These are phyloP conservation scores for Rosa rugosa DNA, from an alignment of 306 rosid genomes.

Conservation along the genomic window DNA sequence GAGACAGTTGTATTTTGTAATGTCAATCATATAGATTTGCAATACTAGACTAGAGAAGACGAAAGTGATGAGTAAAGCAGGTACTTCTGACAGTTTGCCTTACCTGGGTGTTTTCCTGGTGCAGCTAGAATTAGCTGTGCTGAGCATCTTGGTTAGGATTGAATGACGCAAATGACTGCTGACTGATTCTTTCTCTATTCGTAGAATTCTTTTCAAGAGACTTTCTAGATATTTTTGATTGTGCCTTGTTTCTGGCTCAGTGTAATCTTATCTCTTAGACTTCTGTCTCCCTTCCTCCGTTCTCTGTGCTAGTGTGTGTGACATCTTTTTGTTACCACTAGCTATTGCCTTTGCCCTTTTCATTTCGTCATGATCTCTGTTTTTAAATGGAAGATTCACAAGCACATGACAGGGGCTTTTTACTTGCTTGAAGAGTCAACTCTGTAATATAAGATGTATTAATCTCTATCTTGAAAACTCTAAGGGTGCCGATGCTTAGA, in stretches of 20 bases:
- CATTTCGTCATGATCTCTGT: neutral
- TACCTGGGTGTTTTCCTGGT: conserved; percentile 46
- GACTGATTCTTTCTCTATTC: conserved; percentile 45
- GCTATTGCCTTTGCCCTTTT: neutral
- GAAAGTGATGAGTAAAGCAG: conserved; percentile 54
- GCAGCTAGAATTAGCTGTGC: conserved; percentile 41
- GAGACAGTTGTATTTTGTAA: neutral
- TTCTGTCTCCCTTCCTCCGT: neutral
- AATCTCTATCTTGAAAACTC: neutral
- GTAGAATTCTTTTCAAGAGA: neutral
- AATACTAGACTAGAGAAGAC: conserved; percentile 34
- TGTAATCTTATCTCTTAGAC: neutral
- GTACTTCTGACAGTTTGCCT: conserved; percentile 49
- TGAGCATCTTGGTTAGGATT: conserved; percentile 37
- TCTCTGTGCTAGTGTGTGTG: neutral
- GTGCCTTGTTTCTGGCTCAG: neutral
- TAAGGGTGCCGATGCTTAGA: neutral
- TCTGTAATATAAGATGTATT: neutral
- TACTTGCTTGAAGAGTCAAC: neutral
- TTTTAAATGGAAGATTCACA: neutral
- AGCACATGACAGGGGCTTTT: neutral
- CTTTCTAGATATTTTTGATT: neutral
- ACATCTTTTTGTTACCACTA: neutral
- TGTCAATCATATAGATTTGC: conserved; percentile 4
- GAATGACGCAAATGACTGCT: conserved; percentile 36